Base-by-base conservation (phyloP, 2,329 filamentous ascomycete genomes). In the Colletotrichum sp. region DNA sequence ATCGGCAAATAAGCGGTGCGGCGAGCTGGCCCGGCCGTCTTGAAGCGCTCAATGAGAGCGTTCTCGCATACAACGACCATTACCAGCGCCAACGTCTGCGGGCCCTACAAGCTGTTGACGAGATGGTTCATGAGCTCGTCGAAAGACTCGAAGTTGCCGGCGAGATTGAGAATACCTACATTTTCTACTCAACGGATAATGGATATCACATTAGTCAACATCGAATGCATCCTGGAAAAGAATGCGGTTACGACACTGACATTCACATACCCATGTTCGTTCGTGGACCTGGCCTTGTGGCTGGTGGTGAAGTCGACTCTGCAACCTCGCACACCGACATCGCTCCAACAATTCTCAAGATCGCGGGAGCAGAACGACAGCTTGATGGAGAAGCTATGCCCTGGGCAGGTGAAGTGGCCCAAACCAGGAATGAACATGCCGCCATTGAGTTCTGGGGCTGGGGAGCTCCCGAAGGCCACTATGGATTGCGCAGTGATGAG, bases 271-370 rank as follows among this genome's bases (percentile, higher is more conserved):
- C 88, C 0, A 71, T 89, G 21, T 83, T 86, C 30, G 83, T 89
- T 28, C 84, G 87, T 6, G 88, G 88, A 1, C 87, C 88, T 0
- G 85, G 86, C 1, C 78, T 89, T 12, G 76, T 83, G 0, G 77
- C 81, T 28, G 83, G 83, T 2, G 64, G 78, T 21, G 80, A 78
- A 1, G 80, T 83, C 26, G 79, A 85, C 36, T 79, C 80, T 2
- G 84, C 87, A 1, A 88, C 86, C 3, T 85, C 86, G 0, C 88
- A 91, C 68, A 88, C 88, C 5, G 89, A 91, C 75, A 80, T 91
- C 9, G 88, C 87, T 4, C 87, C 89, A 0, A 90, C 89, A 0
- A 81, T 91, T 36, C 85, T 91, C 10, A 77, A 85, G 3, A 77
- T 84, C 2, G 77, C 79, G 13, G 79, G 79, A 80, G 18, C 75